Conservation (phyloP, 345 rosid genomes). For the Balakata baccata region DNA sequence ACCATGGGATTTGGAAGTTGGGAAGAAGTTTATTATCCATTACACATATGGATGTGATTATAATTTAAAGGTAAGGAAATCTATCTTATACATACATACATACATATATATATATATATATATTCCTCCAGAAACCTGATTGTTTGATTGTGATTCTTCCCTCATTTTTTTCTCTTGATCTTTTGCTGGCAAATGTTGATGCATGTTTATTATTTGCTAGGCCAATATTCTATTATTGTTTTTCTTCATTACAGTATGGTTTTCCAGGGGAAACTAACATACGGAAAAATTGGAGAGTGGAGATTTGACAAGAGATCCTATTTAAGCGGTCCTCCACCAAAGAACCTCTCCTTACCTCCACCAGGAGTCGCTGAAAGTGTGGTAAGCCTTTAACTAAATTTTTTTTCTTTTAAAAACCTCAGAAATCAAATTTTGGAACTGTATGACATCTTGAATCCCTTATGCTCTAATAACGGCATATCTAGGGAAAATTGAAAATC, state of each 20-base stretch:
- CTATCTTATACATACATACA: too few species aligned
- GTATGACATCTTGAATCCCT: too few species aligned
- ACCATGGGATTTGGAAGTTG: conserved; percentile 82
- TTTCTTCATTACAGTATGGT: neutral
- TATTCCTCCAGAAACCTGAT: too few species aligned
- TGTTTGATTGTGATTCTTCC: too few species aligned
- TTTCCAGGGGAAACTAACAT: conserved; percentile 73
- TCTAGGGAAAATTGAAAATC: too few species aligned
- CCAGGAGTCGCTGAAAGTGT: conserved; percentile 93
- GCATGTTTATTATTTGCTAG: neutral
- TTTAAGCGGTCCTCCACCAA: conserved; percentile 72
- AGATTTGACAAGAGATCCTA: conserved; percentile 90
- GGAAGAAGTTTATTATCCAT: conserved; percentile 79
- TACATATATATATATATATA: too few species aligned
- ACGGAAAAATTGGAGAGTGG: conserved; percentile 91
- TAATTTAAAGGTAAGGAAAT: conserved; percentile 60
- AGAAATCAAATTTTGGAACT: conserved; percentile 11
- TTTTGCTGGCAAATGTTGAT: neutral
- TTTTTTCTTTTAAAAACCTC: neutral
- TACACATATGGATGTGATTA: conserved; percentile 96
- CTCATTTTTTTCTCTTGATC: neutral
- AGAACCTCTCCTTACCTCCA: conserved; percentile 80
- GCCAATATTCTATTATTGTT: neutral
- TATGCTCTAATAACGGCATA: too few species aligned
- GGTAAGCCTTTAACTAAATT: conserved; percentile 46